Evolutionary conservation across 1,284 basidiomycete genomes (phyloP).

Genomic region (Tilletia setariae): DNA sequence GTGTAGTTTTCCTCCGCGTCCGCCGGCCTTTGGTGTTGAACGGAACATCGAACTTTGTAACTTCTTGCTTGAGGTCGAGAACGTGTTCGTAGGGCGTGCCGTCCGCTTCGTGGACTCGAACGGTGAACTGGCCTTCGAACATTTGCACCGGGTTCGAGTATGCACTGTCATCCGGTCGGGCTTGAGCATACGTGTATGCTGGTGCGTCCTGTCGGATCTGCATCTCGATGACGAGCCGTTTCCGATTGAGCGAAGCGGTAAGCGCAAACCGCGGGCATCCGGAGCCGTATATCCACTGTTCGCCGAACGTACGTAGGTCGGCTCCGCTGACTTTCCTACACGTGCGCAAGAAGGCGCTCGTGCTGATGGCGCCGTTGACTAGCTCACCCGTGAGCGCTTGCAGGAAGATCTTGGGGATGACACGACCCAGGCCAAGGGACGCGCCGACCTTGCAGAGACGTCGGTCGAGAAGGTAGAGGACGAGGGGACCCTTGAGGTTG

Average conservation of each 20-base stretch:
- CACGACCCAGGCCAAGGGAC: constrained; percentile 85
- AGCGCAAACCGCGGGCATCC: constrained; percentile 90
- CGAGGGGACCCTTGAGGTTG: constrained; percentile 89
- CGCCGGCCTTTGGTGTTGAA: constrained; percentile 99
- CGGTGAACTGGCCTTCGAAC: constrained; percentile 81
- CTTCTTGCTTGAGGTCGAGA: constrained; percentile 78
- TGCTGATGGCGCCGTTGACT: constrained; percentile 73
- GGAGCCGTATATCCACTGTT: constrained; percentile 98
- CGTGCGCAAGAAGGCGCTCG: constrained; percentile 81
- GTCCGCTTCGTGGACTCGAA: constrained; percentile 97
- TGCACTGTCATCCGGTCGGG: constrained; percentile 44
- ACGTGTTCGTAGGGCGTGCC: constrained; percentile 99
- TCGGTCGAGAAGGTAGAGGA: constrained; percentile 91
- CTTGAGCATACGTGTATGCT: constrained; percentile 58
- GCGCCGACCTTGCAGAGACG: constrained; percentile 91
- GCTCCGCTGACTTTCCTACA: constrained; percentile 81
- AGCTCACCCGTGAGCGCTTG: constrained; percentile 90
- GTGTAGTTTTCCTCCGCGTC: constrained; percentile 75
- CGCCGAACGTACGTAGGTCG: constrained; percentile 82
- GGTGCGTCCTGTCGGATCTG: constrained; percentile 84
- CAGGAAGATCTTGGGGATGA: constrained; percentile 90
- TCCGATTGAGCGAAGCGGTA: constrained; percentile 87
- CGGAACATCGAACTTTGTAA: constrained; percentile 91
- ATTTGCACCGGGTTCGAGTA: constrained; percentile 57
- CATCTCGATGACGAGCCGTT: constrained; percentile 97